These are phyloP conservation scores for Musa schizocarpa DNA, from an alignment of 176 grass and related monocot genomes.

Conservation along the genomic window DNA sequence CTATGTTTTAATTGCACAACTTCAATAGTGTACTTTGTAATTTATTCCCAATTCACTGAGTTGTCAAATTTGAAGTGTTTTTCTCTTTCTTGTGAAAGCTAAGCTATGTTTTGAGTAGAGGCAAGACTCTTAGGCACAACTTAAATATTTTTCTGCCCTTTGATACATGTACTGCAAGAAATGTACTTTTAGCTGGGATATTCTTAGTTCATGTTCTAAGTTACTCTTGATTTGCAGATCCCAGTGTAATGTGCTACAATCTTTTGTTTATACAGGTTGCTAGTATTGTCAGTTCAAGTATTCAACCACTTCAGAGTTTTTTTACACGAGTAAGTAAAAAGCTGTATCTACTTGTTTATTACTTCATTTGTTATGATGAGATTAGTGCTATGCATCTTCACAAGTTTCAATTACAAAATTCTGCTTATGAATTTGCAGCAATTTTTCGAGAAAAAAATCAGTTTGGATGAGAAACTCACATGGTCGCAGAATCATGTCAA, in stretches of 20 bases:
- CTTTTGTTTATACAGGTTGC: constrained; percentile 42
- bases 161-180: too few species aligned
- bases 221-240: too few species aligned
- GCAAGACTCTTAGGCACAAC: too few species aligned
- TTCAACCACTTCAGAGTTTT: constrained; percentile 73
- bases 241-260: not conserved
- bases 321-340: constrained; percentile 42
- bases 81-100: too few species aligned
- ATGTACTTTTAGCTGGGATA: too few species aligned
- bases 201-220: too few species aligned
- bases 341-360: not conserved
- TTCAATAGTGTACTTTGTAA: too few species aligned
- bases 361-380: not conserved
- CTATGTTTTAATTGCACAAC: too few species aligned
- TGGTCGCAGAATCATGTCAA: constrained; percentile 56
- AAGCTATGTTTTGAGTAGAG: too few species aligned
- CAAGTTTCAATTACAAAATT: not conserved
- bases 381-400: not conserved
- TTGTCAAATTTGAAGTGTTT: too few species aligned
- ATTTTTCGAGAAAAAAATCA: constrained; percentile 39
- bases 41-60: too few species aligned
- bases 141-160: too few species aligned
- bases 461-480: constrained; percentile 39
- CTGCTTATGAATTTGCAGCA: constrained; percentile 27
- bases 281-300: constrained; percentile 72